Conservation (phyloP, 306 rosid genomes). For the Spatholobus suberectus region DNA sequence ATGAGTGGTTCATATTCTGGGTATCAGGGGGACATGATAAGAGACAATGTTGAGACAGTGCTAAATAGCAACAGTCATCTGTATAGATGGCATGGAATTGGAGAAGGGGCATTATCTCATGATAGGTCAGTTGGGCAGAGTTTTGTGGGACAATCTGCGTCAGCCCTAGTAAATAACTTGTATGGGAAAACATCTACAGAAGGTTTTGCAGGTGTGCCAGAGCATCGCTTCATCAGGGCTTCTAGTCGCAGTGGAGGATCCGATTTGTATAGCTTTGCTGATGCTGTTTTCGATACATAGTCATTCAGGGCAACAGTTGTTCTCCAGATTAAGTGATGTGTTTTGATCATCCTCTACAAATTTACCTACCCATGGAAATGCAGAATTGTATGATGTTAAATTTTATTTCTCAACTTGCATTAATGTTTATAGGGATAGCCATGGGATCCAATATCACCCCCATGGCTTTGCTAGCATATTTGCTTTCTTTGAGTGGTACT, state of each 20-base stretch:
- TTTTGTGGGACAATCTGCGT: slow-evolving; percentile 41
- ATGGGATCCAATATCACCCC: neutral
- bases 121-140: slow-evolving; percentile 50
- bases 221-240: slow-evolving; percentile 37
- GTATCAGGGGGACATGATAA: slow-evolving; percentile 42
- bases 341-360: neutral
- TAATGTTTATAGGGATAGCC: slow-evolving; percentile 20
- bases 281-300: slow-evolving; percentile 54
- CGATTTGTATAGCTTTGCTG: slow-evolving; percentile 69
- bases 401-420: slow-evolving; percentile 4
- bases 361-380: slow-evolving; percentile 16
- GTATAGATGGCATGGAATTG: slow-evolving; percentile 53
- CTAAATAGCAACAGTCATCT: slow-evolving; percentile 33
- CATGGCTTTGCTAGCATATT: neutral
- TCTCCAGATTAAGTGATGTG: slow-evolving; percentile 5
- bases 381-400: slow-evolving; percentile 3
- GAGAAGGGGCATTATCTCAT: slow-evolving; percentile 47
- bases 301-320: slow-evolving; percentile 30
- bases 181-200: slow-evolving; percentile 46
- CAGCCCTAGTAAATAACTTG: slow-evolving; percentile 40
- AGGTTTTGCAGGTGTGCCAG: slow-evolving; percentile 44
- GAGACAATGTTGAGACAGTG: slow-evolving; percentile 45
- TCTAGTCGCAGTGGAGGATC: slow-evolving; percentile 42
- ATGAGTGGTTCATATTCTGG: slow-evolving; percentile 43
- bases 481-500: neutral